Evolutionary conservation across 106 monocot species (phyloP), one percentile per base, ranked within the genome.

Genomic region (Acorus calamus): DNA sequence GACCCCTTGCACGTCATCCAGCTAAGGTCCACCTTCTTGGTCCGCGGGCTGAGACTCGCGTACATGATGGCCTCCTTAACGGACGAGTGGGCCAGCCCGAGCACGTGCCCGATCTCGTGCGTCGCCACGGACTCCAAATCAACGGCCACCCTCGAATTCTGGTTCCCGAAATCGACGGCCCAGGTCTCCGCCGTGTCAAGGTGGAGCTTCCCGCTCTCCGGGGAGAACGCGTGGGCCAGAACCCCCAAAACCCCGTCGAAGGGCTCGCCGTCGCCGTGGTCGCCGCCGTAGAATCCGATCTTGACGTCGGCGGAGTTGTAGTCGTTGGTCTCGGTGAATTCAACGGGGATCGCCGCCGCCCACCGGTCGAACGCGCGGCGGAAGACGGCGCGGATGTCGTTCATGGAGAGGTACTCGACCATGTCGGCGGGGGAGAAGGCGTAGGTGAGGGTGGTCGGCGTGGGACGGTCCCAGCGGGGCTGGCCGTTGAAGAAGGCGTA

Each of bases 221-320:
- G 91, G 7, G 96, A 87, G 79, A 91, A 96, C 3, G 91, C 96
- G 78, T 96, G 96, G 1, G 87, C 96, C 4, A 96, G 73, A 52
- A 91, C 61, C 9, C 96, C 96, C 28, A 91, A 59, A 9, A 75
- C 80, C 4, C 96, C 91, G 69, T 96, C 96, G 66, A 96, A 96
- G 4, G 96, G 82, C 71, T 85, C 69, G 6, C 96, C 91, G 67
- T 96, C 96, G 3, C 96, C 96, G 68, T 96, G 96, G 45, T 83
- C 82, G 5, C 96, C 91, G n/a, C 6, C 14, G 66, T 74, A 85
- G 73, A 96, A 91, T 0, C 78, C 96, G 5, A 96, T 63, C 70
- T 79, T 84, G 48, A 96, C 71, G 69, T 91, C 82, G 42, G 96
- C 91, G 0, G 60, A 9, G 0, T 48, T 12, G 72, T 85, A 88